Evolutionary conservation across 2,329 filamentous ascomycete species (phyloP).

Genomic region (Arthrobotrys entomopaga): DNA sequence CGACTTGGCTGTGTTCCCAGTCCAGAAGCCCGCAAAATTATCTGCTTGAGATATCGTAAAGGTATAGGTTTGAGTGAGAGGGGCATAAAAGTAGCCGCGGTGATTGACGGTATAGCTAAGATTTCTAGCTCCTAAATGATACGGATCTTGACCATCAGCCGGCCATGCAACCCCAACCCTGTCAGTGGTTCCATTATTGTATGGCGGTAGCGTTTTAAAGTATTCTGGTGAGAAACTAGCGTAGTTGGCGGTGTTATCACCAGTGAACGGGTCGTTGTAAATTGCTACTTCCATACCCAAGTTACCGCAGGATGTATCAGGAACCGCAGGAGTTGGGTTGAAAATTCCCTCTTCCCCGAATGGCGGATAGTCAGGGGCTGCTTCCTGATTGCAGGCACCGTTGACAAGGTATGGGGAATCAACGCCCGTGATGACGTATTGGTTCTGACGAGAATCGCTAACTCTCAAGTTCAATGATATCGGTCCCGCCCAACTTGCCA

Average conservation of each 20-base stretch:
- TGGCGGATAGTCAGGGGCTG: background rate
- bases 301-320: constrained; percentile 13
- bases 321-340: background rate
- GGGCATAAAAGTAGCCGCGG: constrained; percentile 12
- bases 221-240: constrained; percentile 10
- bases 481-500: too few relatives aligned
- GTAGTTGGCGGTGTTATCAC: background rate
- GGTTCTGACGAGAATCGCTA: too few relatives aligned
- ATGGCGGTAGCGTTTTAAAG: constrained; percentile 9
- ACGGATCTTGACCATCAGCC: background rate
- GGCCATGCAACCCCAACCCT: constrained; percentile 4
- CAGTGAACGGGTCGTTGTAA: constrained; percentile 8
- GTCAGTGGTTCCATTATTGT: background rate
- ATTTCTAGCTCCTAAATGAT: background rate
- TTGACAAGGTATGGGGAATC: constrained; percentile 8
- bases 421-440: too few relatives aligned
- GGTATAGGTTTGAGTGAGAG: background rate
- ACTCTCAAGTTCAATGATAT: too few relatives aligned
- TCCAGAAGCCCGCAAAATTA: constrained; percentile 19
- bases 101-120: constrained; percentile 16
- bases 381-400: background rate
- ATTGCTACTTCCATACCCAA: constrained; percentile 7
- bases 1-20: background rate
- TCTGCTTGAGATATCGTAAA: constrained; percentile 8
- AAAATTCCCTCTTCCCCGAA: constrained; percentile 7